phyloP scores from a whole-genome alignment of 352 stramenopile species.

The Phytopythium oedochilum region DNA sequence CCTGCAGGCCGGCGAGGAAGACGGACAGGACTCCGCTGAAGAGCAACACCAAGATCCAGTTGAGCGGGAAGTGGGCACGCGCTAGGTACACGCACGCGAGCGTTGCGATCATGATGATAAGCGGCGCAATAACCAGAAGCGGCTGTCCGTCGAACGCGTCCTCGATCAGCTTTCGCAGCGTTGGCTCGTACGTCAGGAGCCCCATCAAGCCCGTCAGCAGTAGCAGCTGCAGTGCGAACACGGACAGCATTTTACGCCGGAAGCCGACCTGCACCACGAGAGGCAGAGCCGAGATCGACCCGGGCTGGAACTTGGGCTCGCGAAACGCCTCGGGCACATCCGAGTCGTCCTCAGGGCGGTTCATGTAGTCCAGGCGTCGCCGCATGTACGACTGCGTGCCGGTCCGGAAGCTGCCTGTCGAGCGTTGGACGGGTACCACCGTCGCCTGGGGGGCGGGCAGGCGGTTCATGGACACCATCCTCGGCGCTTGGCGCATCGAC shows the following conservation, averaged over 20 bases:
- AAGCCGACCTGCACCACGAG: conserved; percentile 39
- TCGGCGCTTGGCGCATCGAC: neutral
- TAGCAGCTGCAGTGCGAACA: conserved; percentile 41
- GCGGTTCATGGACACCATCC: neutral
- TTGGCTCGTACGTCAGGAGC: conserved; percentile 21
- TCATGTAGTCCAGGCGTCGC: conserved; percentile 6
- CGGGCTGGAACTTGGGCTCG: conserved; percentile 6
- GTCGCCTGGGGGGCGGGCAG: neutral
- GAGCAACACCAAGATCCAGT: conserved; percentile 36
- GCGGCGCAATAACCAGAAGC: conserved; percentile 7
- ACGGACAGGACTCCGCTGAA: conserved; percentile 36
- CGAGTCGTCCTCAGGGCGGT: conserved; percentile 1
- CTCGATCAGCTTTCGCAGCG: conserved; percentile 13
- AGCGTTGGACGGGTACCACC: neutral
- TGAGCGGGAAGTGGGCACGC: conserved; percentile 37
- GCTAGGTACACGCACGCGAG: conserved; percentile 32
- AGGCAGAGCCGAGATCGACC: conserved; percentile 29
- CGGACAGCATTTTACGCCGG: conserved; percentile 37
- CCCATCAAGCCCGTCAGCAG: conserved; percentile 27
- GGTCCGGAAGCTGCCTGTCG: neutral
- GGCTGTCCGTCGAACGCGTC: neutral
- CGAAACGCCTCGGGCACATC: neutral
- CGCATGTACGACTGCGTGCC: conserved; percentile 4
- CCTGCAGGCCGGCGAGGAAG: conserved; percentile 35
- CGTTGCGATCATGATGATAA: conserved; percentile 21